A percentile compares a stretch with the other conserved stretches of the same genome.
Evolutionary conservation across 208 protist species (phyloP).

Genomic region (Lotmaria passim): DNA sequence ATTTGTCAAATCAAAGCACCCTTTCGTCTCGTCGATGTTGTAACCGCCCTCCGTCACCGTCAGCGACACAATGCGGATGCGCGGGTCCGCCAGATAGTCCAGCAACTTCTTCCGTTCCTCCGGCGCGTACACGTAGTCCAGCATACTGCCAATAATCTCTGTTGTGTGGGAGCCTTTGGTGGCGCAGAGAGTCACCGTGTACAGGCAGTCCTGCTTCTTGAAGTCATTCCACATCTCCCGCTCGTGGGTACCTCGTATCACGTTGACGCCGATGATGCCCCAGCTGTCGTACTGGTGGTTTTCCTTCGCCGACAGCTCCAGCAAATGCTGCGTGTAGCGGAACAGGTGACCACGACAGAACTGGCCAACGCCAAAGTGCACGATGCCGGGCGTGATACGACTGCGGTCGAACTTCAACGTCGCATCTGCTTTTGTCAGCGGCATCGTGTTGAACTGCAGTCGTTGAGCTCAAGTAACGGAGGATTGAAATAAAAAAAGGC

Average conservation of each 20-base stretch:
- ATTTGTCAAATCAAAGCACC: conserved; percentile 40
- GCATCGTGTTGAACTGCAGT: no score
- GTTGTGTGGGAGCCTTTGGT: conserved; percentile 26
- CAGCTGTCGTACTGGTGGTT: conserved; percentile 34
- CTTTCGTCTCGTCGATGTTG: conserved; percentile 50
- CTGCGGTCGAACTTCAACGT: conserved; percentile 41
- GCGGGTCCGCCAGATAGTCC: conserved; percentile 33
- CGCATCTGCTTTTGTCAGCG: conserved; percentile 16
- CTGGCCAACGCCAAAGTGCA: conserved; percentile 49
- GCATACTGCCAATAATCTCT: conserved; percentile 38
- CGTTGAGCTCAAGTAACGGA: no score
- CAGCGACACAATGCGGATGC: conserved; percentile 48
- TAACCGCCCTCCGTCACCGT: conserved; percentile 58
- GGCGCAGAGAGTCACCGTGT: conserved; percentile 43
- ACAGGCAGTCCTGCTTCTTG: conserved; percentile 47
- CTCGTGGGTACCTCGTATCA: conserved; percentile 31
- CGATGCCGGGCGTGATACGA: conserved; percentile 35
- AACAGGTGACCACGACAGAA: conserved; percentile 49
- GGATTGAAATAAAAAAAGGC: no score
- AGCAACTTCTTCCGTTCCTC: conserved; percentile 39
- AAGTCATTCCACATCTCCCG: conserved; percentile 46
- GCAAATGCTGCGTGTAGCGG: conserved; percentile 44
- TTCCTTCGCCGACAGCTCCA: conserved; percentile 38
- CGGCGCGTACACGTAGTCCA: conserved; percentile 41
- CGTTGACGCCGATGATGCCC: conserved; percentile 48